Evolutionary conservation across 2,329 filamentous ascomycete species (phyloP).

Genomic region (Aspergillus intermedius): DNA sequence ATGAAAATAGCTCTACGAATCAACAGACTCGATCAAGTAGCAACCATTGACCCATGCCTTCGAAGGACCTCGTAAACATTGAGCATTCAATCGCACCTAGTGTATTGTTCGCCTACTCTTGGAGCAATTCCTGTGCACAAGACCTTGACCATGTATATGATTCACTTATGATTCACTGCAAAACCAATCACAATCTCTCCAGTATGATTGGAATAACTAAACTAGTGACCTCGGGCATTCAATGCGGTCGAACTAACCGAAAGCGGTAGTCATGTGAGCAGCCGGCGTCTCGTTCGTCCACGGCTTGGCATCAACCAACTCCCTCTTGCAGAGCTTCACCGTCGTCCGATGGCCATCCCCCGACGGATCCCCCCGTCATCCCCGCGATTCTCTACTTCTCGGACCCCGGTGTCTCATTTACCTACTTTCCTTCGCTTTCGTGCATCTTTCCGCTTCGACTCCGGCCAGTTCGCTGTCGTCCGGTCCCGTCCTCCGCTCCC

Average conservation of each 20-base stretch:
- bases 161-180: too few relatives aligned
- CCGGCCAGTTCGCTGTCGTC: slow-evolving; percentile 22
- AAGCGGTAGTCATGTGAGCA: slow-evolving; percentile 23
- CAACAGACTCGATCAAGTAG: too few relatives aligned
- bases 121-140: too few relatives aligned
- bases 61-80: too few relatives aligned
- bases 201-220: too few relatives aligned
- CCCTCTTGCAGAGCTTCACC: slow-evolving; percentile 23
- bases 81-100: too few relatives aligned
- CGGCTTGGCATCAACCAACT: slow-evolving; percentile 36
- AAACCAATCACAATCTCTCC: too few relatives aligned
- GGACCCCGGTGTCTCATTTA: slow-evolving; percentile 15
- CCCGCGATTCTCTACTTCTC: slow-evolving; percentile 19
- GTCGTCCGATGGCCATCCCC: slow-evolving; percentile 12
- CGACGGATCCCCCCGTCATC: slow-evolving; percentile 14
- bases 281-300: slow-evolving; percentile 19
- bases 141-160: too few relatives aligned
- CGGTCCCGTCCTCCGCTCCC: slow-evolving; percentile 32
- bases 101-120: too few relatives aligned
- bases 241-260: neutral
- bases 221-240: neutral
- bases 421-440: slow-evolving; percentile 15
- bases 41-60: too few relatives aligned
- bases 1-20: slow-evolving; percentile 1
- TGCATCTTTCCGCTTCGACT: slow-evolving; percentile 16